Percentiles rank a stretch among this genome's conserved stretches.
These are phyloP conservation scores for Paralagenidium karlingii DNA, from an alignment of 352 stramenopile species.

Conservation along the genomic window DNA sequence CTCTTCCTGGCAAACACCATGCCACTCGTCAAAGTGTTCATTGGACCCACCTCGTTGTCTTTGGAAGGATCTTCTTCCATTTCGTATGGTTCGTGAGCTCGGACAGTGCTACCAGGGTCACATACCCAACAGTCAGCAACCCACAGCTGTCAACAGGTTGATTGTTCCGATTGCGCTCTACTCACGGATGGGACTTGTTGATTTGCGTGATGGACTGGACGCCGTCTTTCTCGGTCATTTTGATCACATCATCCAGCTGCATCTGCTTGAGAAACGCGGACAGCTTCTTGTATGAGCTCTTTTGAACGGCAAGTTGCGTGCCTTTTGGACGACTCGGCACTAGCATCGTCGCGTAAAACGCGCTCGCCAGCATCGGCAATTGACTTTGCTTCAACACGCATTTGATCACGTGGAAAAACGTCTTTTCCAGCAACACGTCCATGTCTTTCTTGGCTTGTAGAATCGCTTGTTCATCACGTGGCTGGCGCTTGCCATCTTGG, in stretches of 20 bases:
- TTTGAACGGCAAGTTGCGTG: conserved; percentile 56
- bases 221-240: conserved; percentile 50
- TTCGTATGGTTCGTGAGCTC: conserved; percentile 32
- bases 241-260: conserved; percentile 31
- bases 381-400: conserved; percentile 55
- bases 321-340: conserved; percentile 43
- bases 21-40: not conserved
- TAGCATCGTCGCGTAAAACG: conserved; percentile 55
- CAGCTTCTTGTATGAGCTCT: conserved; percentile 71
- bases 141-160: not conserved
- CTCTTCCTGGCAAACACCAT: not conserved
- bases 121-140: not conserved
- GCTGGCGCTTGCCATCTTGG: conserved; percentile 2
- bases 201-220: conserved; percentile 70
- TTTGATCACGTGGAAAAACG: conserved; percentile 53
- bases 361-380: conserved; percentile 64
- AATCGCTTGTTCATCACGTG: conserved; percentile 7
- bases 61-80: conserved; percentile 36
- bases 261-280: conserved; percentile 64
- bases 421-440: conserved; percentile 48
- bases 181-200: conserved; percentile 49
- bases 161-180: conserved; percentile 3
- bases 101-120: conserved; percentile 24
- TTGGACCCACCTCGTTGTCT: conserved; percentile 17
- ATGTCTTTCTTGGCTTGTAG: conserved; percentile 45